Percentiles rank a stretch among this genome's conserved stretches.
These are phyloP conservation scores for Singerocomus rubriflavus DNA, from an alignment of 1,284 basidiomycete species.

Conservation along the genomic window DNA sequence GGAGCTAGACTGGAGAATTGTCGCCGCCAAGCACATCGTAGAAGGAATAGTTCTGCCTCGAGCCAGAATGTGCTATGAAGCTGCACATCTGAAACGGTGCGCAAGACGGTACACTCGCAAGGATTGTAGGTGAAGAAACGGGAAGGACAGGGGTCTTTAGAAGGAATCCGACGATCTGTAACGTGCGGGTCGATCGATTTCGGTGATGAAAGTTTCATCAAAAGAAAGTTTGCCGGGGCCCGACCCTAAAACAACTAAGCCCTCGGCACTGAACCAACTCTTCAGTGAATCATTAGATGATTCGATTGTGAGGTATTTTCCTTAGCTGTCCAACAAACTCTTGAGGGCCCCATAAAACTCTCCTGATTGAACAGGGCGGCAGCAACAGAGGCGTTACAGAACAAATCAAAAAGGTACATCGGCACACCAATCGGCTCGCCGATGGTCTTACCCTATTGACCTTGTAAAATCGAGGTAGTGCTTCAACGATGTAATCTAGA, in stretches of 20 bases:
- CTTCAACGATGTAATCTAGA: neutral
- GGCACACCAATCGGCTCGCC: neutral
- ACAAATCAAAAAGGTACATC: neutral
- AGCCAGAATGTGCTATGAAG: neutral
- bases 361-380: neutral
- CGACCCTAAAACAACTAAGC: neutral
- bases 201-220: neutral
- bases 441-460: neutral
- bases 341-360: neutral
- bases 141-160: neutral
- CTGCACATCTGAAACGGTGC: neutral
- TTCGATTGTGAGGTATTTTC: neutral
- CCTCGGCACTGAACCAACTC: neutral
- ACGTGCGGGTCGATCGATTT: neutral
- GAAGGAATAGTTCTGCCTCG: neutral
- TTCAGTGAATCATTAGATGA: neutral
- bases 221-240: neutral
- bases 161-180: neutral
- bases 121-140: neutral
- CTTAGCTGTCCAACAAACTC: neutral
- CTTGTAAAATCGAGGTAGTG: neutral
- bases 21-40: neutral
- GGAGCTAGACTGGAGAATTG: neutral
- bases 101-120: neutral
- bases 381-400: neutral